These are phyloP conservation scores for Alnus glutinosa DNA, from an alignment of 306 rosid genomes.

Conservation along the genomic window DNA sequence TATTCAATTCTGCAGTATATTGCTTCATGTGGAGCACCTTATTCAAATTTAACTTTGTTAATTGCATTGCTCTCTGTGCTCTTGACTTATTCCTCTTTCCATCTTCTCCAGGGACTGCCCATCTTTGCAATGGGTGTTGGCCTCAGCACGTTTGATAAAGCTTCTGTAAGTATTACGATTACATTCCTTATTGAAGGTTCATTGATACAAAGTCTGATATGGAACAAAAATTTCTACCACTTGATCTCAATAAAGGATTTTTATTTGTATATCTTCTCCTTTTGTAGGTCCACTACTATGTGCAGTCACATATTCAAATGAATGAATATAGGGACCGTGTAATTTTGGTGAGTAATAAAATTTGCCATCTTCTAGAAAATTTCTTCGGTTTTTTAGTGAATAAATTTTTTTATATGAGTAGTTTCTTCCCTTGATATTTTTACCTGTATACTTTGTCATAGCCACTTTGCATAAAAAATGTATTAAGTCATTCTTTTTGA, in stretches of 20 bases:
- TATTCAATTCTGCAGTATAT: constrained; percentile 9
- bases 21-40: neutral
- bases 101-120: constrained; percentile 74
- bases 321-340: constrained; percentile 89
- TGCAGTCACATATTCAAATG: constrained; percentile 97
- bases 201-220: neutral
- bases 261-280: constrained; percentile 6
- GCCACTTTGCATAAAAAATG: neutral
- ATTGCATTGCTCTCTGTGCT: constrained; percentile 8
- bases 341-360: constrained; percentile 60
- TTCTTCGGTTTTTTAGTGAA: neutral
- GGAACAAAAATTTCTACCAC: neutral
- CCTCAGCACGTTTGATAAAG: constrained; percentile 87
- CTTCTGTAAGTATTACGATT: constrained; percentile 70
- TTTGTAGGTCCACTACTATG: constrained; percentile 86
- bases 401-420: neutral
- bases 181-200: neutral
- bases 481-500: constrained; percentile 22
- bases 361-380: constrained; percentile 20
- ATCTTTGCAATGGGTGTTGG: constrained; percentile 89
- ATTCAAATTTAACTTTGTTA: neutral
- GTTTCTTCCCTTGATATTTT: neutral
- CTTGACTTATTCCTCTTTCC: constrained; percentile 6
- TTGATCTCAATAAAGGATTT: constrained; percentile 3
- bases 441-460: constrained; percentile 9